Base-by-base conservation (phyloP, 2,329 filamentous ascomycete species). In the Fusarium redolens region DNA sequence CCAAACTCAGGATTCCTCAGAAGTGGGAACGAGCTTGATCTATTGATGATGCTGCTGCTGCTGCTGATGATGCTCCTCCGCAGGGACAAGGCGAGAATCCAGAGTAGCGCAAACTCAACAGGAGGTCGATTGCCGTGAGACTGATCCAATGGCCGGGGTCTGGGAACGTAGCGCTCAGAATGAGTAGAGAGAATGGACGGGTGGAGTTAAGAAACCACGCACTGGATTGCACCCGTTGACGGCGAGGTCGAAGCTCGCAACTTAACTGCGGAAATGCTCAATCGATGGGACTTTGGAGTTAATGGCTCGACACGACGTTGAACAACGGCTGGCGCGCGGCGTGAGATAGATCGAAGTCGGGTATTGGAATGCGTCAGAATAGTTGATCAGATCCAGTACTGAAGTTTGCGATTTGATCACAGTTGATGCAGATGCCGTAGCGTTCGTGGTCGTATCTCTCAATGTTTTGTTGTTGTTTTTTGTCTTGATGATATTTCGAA, bases 181-280 rank as follows among this genome's bases (percentile, higher is more conserved):
- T 67, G 61, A 47, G 40, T 51, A 62, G 47, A 51, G 44, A 72
- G 73, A 68, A 71, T 69, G 66, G 67, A 54, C 62, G 62, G 41
- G 74, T 77, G 74, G 71, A 71, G 68, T 75, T 68, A 75, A 58
- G 69, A 79, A 78, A 80, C 77, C 78, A 75, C 76, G 76, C 75
- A 77, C 78, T 81, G 78, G 79, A 81, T 79, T 81, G 78, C 71
- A 75, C 72, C 75, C 76, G 74, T 78, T 74, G 68, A 59, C 61
- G 58, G 74, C 54, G 63, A 59, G 64, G 69, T 76, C 67, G 70
- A 73, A 74, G 69, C 77, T 79, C 79, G 72, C 68, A 70, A 78
- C 28, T 40, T 43, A 40, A 59, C 38, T 64, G 66, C 50, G 55
- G 44, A 41, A 57, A 72, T 66, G 59, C 72, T 61, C 59, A 54